These are phyloP conservation scores for Penicillium sp. DNA, from an alignment of 2,329 filamentous ascomycete genomes.

Conservation along the genomic window DNA sequence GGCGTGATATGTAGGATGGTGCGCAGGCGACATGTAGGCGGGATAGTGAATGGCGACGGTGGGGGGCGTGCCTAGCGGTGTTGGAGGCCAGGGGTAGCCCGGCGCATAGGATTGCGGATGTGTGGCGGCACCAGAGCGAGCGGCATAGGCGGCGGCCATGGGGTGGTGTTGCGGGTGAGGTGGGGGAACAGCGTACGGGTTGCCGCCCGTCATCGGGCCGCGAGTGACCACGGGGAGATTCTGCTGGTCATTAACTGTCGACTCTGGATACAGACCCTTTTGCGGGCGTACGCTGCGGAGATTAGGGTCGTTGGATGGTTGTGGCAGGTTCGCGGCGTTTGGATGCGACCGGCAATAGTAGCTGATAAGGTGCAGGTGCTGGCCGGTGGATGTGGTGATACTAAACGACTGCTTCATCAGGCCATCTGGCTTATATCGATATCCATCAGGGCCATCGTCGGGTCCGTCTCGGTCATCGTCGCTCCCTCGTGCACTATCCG, in stretches of 20 bases:
- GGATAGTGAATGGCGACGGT: conserved; percentile 43
- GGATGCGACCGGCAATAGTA: conserved; percentile 88
- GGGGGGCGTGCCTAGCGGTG: conserved; percentile 51
- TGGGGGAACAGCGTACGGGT: conserved; percentile 50
- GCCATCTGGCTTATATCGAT: conserved; percentile 93
- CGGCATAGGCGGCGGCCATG: conserved; percentile 59
- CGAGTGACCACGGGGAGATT: conserved; percentile 81
- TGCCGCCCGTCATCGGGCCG: conserved; percentile 67
- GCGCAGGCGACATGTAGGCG: conserved; percentile 43
- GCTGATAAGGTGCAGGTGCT: conserved; percentile 96
- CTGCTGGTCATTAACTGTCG: conserved; percentile 83
- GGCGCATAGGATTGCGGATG: conserved; percentile 48
- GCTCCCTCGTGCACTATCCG: conserved; percentile 78
- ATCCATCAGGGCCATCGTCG: conserved; percentile 81
- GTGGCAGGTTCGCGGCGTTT: conserved; percentile 72
- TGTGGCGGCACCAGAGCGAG: conserved; percentile 44
- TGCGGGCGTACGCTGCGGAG: conserved; percentile 82
- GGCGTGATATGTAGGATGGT: conserved; percentile 39
- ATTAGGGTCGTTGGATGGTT: conserved; percentile 79
- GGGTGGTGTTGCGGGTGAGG: conserved; percentile 49
- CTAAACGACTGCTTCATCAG: conserved; percentile 99
- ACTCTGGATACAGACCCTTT: conserved; percentile 97
- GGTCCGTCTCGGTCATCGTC: conserved; percentile 78
- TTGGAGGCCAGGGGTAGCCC: conserved; percentile 51
- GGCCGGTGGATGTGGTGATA: conserved; percentile 87